Conservation (phyloP, 495 filamentous ascomycete genomes). For the Daldinia grandis region DNA sequence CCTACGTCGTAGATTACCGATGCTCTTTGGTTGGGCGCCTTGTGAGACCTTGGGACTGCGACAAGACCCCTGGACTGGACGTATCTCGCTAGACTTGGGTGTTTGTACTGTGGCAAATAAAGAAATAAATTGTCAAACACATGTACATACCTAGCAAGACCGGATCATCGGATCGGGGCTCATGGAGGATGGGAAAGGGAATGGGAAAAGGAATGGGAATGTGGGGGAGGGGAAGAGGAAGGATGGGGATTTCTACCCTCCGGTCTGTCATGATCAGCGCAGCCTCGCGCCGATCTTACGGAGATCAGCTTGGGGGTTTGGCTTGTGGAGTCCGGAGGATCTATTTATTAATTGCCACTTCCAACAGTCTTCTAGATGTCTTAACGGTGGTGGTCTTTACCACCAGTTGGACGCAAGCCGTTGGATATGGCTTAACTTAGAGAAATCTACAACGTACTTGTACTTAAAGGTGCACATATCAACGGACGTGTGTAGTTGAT, state of each 20-base stretch:
- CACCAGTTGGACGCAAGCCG: not conserved
- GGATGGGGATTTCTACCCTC: slow-evolving; percentile 13
- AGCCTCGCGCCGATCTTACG: slow-evolving; percentile 20
- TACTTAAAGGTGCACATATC: not conserved
- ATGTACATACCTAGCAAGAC: not conserved
- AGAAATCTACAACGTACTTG: not conserved
- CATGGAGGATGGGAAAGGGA: slow-evolving; percentile 1
- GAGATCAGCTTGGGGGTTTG: slow-evolving; percentile 1
- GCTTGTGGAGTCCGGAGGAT: not conserved
- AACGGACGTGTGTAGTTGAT: not conserved
- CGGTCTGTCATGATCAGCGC: slow-evolving; percentile 20
- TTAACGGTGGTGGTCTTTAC: too few relatives aligned
- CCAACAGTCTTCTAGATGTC: too few relatives aligned
- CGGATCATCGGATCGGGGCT: slow-evolving; percentile 8
- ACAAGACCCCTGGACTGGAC: slow-evolving; percentile 15
- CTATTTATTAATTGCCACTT: not conserved
- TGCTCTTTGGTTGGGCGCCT: slow-evolving; percentile 30
- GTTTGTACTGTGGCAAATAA: too few relatives aligned
- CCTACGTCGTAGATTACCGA: slow-evolving; percentile 14
- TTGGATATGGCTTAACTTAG: not conserved
- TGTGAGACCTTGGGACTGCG: slow-evolving; percentile 6
- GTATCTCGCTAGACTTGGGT: not conserved
- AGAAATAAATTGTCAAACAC: too few relatives aligned
- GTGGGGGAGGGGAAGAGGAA: not conserved
- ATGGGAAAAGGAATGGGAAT: too few relatives aligned